Percentiles rank a stretch among this genome's conserved stretches.
These are phyloP conservation scores for Paramecium primaurelia DNA, from an alignment of 73 alveolate genomes.

Conservation along the genomic window DNA sequence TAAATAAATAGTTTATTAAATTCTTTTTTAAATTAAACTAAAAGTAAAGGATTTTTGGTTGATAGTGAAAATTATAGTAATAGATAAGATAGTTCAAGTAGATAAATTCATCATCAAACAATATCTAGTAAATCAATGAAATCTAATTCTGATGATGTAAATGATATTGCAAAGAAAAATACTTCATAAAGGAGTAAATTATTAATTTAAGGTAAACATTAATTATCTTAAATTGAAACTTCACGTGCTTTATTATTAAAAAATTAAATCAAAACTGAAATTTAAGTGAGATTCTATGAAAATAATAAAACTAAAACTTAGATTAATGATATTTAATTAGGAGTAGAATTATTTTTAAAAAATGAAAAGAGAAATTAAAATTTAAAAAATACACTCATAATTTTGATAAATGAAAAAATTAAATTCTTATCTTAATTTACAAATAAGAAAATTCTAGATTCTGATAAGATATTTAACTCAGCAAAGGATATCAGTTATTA, in stretches of 20 bases:
- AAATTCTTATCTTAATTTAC: not conserved
- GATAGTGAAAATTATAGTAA: not conserved
- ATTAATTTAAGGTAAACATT: not conserved
- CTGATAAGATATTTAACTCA: not conserved
- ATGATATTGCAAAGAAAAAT: not conserved
- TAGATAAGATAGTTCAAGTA: not conserved
- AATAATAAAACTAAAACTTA: not conserved
- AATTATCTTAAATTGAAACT: not conserved
- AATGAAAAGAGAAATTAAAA: not conserved
- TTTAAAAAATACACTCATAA: not conserved
- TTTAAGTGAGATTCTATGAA: not conserved
- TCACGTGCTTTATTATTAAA: not conserved
- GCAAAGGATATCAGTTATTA: not conserved
- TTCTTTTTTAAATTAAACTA: not conserved
- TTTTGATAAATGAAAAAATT: not conserved
- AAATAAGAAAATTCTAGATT: not conserved
- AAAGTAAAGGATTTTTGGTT: not conserved
- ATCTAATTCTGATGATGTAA: not conserved
- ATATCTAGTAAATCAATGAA: not conserved
- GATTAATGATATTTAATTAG: not conserved
- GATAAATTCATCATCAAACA: not conserved
- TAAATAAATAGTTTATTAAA: not conserved
- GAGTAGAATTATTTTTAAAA: constrained; percentile 1
- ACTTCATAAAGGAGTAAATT: not conserved
- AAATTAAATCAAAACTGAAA: not conserved